Conservation (phyloP, 2,329 filamentous ascomycete genomes). For the Penicillium crustosum region DNA sequence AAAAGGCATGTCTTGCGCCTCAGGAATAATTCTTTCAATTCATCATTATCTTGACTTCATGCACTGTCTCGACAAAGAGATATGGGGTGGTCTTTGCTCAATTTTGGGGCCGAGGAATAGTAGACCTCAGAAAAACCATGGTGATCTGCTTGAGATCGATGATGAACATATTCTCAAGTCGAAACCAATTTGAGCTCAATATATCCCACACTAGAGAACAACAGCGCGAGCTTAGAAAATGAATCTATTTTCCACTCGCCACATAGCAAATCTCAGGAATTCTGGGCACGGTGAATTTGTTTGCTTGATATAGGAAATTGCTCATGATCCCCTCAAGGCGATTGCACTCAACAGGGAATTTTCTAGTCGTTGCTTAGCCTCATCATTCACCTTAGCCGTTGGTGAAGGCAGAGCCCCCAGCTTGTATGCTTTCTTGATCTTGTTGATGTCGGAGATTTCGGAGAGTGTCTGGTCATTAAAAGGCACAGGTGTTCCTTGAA, state of each 20-base stretch:
- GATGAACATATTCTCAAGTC: neutral
- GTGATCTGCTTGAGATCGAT: neutral
- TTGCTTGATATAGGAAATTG: neutral
- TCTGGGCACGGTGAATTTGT: neutral
- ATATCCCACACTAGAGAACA: neutral
- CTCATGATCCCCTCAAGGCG: constrained; percentile 65
- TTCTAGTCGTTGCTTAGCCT: constrained; percentile 53
- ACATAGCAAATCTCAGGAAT: neutral
- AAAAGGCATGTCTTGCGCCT: neutral
- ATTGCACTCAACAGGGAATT: constrained; percentile 71
- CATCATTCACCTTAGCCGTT: constrained; percentile 20
- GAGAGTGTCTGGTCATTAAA: constrained; percentile 66
- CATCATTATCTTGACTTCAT: constrained; percentile 1
- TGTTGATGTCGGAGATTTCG: constrained; percentile 61
- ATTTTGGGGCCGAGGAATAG: neutral
- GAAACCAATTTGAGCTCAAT: neutral
- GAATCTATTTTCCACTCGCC: neutral
- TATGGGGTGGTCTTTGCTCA: neutral
- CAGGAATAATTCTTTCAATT: constrained; percentile 1
- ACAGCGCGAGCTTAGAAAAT: neutral
- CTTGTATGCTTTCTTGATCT: constrained; percentile 84
- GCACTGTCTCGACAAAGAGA: neutral
- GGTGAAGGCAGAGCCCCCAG: constrained; percentile 61
- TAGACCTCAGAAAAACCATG: neutral
- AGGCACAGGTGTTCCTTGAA: constrained; percentile 61